These are phyloP conservation scores for Domatiomyces catenatus DNA, from an alignment of 2,329 filamentous ascomycete species.

Conservation along the genomic window DNA sequence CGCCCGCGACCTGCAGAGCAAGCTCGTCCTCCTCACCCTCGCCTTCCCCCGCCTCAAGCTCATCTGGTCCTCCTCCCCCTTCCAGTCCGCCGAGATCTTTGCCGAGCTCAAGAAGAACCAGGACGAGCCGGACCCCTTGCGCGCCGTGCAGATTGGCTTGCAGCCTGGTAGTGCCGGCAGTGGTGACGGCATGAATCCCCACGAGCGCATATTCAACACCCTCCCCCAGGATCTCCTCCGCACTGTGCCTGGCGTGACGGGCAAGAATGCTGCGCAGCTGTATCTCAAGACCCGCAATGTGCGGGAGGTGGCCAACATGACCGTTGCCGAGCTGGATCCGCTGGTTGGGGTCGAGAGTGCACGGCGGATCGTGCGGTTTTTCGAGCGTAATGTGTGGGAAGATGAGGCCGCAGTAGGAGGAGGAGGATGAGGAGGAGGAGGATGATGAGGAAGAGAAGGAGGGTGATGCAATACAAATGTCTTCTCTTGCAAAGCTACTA, in stretches of 20 bases:
- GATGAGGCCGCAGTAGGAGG: too few species aligned
- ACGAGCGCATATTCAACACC: slow-evolving; percentile 59
- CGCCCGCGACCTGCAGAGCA: slow-evolving; percentile 69
- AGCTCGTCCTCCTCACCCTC: slow-evolving; percentile 80
- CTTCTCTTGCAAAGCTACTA: not conserved
- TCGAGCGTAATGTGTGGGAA: slow-evolving; percentile 47
- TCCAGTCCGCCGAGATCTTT: slow-evolving; percentile 96
- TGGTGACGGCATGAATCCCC: slow-evolving; percentile 39
- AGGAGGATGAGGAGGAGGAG: not conserved
- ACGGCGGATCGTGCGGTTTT: slow-evolving; percentile 65
- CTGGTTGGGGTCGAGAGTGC: slow-evolving; percentile 65
- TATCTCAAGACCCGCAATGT: slow-evolving; percentile 61
- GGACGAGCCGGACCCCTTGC: slow-evolving; percentile 76
- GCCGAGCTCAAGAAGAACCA: slow-evolving; percentile 81
- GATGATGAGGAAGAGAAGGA: not conserved
- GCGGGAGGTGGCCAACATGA: slow-evolving; percentile 72
- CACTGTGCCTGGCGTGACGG: slow-evolving; percentile 68
- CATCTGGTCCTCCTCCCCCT: slow-evolving; percentile 85
- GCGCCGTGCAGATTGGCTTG: slow-evolving; percentile 69
- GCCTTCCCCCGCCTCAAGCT: slow-evolving; percentile 81
- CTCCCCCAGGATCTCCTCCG: slow-evolving; percentile 83
- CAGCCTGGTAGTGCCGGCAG: slow-evolving; percentile 33
- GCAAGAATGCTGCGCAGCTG: slow-evolving; percentile 59
- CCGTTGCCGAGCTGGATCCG: slow-evolving; percentile 52
- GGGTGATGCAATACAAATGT: too few species aligned